Base-by-base conservation (phyloP, 805 yeast species). In the Ogataea thermomethanolica region DNA sequence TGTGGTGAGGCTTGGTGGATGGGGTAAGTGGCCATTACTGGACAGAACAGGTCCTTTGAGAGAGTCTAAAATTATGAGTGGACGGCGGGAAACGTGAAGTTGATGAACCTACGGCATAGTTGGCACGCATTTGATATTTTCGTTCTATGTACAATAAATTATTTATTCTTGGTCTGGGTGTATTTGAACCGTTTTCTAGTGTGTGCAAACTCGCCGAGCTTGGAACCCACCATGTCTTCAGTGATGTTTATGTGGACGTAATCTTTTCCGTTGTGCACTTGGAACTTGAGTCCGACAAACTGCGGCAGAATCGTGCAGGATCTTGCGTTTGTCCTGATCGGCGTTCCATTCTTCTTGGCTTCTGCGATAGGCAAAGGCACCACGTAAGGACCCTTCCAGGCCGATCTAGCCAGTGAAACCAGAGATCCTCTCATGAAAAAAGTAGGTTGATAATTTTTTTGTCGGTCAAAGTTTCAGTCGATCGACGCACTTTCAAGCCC, bases 221-320 rank as follows among this genome's bases (percentile, higher is more conserved):
- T 93, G 51, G 81, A 77, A 13, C 99, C 99, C 45, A 93, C 96
- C 99, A 93, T 93, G 54, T 93, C 93, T 59, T 93, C 97, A 7
- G 84, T 78, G 22, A 93, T 76, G 50, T 82, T 87, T 38, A 93
- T 74, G 37, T 88, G 87, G 28, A 89, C 95, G 59, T 90, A 93
- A 53, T 88, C 95, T 59, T 84, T 86, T 22, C 99, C 99, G 65
- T 93, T 93, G 66, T 93, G 99, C 25, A 93, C 86, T 64, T 93
- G 95, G 64, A 93, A 93, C 54, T 81, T 84, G 41, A 93, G 70
- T 4, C 99, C 99, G 25, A 93, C 96, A 65, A 93, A 91, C 60
- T 88, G 95, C 14, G 99, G 99, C 35, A 93, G 69, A 39, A 93
- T 86, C 13, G 98, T 93, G 59, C 98, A 93, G 25, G 91, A 70